Base-by-base conservation (phyloP, 768 basidiomycete species). In the Leccinum olivaceopallidum region DNA sequence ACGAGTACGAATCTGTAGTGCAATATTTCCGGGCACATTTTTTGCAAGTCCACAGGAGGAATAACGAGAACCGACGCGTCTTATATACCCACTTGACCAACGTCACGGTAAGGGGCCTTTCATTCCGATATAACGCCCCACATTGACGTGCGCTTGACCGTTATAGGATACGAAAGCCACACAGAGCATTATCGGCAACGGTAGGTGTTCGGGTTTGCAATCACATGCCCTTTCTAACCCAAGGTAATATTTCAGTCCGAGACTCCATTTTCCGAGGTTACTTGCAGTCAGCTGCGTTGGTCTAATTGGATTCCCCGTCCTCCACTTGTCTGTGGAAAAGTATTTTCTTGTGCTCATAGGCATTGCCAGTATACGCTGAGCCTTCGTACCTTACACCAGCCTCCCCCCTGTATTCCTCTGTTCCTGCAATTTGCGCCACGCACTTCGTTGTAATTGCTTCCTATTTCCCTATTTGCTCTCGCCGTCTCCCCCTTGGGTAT, bases 1-100 rank as follows among this genome's bases (percentile, higher is more conserved):
- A 94, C 70, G 88, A 88, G 67, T 92, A 87, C 67, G 89, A 92
- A 60, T 85, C 87, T 5, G 89, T 91, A 22, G 85, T 91, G 48
- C 85, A 89, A 68, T 94, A 94, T 75, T 94, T 94, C 83, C 87
- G 89, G 10, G 88, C 90, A 37, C 92, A 94, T 67, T 94, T 94
- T 76, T 76, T 90, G 61, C 90, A 94, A 72, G 73, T 90, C 18
- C 90, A 92, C 71, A 78, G 86, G 66, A 82, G 83, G 63, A 93
- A 90, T 60, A 91, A 92, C 64, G 86, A 91, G 66, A 88, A 89
- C 65, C 82, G 85, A 47, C 84, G 91, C 55, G 88, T 89, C n/a
- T 76, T 94, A 3, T 94, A 91, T 69, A 87, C 86, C 4, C 92
- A 92, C 71, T 79, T 92, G 68, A 93, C 90, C 8, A 92, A 85